A percentile compares a stretch with the other conserved stretches of the same genome.
phyloP scores from a whole-genome alignment of 371 early-diverging fungal species.

The Zancudomyces culisetae region DNA sequence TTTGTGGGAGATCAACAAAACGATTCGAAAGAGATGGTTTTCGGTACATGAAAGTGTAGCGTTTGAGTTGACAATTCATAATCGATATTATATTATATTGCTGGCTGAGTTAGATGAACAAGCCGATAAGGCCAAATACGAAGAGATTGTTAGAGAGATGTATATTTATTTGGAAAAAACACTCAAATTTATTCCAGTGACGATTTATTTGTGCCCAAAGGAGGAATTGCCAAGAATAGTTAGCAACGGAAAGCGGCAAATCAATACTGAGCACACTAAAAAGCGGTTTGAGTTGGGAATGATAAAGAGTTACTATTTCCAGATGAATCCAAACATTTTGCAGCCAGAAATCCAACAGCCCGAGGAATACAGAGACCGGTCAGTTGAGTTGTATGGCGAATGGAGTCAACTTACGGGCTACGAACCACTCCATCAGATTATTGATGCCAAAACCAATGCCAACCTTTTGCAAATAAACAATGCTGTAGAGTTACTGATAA shows the following conservation, averaged over 20 bases:
- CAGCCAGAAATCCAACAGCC: conserved; percentile 8
- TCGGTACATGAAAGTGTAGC: conserved; percentile 25
- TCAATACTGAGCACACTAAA: conserved; percentile 44
- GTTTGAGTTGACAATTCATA: conserved; percentile 40
- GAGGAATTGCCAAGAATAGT: conserved; percentile 42
- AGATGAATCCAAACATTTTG: conserved; percentile 8
- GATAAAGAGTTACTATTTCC: conserved; percentile 14
- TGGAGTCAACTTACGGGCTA: conserved; percentile 56
- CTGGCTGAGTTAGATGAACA: conserved; percentile 33
- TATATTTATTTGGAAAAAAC: conserved; percentile 26
- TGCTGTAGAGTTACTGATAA: conserved; percentile 43
- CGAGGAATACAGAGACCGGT: conserved; percentile 13
- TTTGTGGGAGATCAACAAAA: conserved; percentile 13
- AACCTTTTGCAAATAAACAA: conserved; percentile 41
- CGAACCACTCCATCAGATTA: conserved; percentile 34
- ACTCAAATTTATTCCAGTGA: conserved; percentile 41
- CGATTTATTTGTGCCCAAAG: conserved; percentile 32
- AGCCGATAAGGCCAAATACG: conserved; percentile 18
- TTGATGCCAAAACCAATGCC: conserved; percentile 38
- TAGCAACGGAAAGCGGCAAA: conserved; percentile 43
- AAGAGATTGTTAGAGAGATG: conserved; percentile 31
- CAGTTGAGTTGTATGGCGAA: conserved; percentile 18
- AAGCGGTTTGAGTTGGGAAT: conserved; percentile 38
- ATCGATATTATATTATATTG: conserved; percentile 46
- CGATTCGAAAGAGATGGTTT: conserved; percentile 8